These are phyloP conservation scores for Candida dajiaensis DNA, from an alignment of 805 yeast genomes.

Conservation along the genomic window DNA sequence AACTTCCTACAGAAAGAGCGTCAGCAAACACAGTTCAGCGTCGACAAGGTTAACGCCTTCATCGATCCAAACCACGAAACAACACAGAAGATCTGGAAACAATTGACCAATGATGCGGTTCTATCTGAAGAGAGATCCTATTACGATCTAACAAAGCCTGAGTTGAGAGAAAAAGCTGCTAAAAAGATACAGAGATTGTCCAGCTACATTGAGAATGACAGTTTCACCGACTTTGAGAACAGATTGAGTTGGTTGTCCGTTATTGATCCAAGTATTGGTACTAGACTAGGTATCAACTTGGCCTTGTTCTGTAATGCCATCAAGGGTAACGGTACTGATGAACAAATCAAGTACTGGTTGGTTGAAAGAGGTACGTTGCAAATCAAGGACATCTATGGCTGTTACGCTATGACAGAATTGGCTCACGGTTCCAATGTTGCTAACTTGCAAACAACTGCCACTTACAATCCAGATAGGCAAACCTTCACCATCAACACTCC, in stretches of 20 bases:
- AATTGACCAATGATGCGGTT: slow-evolving; percentile 64
- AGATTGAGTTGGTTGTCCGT: slow-evolving; percentile 54
- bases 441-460: slow-evolving; percentile 88
- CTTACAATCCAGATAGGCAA: slow-evolving; percentile 58
- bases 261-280: slow-evolving; percentile 74
- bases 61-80: slow-evolving; percentile 44
- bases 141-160: slow-evolving; percentile 51
- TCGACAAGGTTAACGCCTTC: slow-evolving; percentile 47
- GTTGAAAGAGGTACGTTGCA: slow-evolving; percentile 55
- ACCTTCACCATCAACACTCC: slow-evolving; percentile 81
- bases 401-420: slow-evolving; percentile 90
- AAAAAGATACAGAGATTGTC: slow-evolving; percentile 56
- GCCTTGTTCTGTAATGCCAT: slow-evolving; percentile 80
- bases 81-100: slow-evolving; percentile 46
- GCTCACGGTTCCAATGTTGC: slow-evolving; percentile 96
- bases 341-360: slow-evolving; percentile 82
- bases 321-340: slow-evolving; percentile 82
- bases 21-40: slow-evolving; percentile 33
- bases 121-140: slow-evolving; percentile 46
- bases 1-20: slow-evolving; percentile 38
- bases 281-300: slow-evolving; percentile 82
- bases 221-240: slow-evolving; percentile 40
- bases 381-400: slow-evolving; percentile 61
- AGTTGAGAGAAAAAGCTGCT: slow-evolving; percentile 58
- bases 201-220: slow-evolving; percentile 47